These are phyloP conservation scores for Rhinocladiella similis DNA, from an alignment of 2,329 filamentous ascomycete species.

Conservation along the genomic window DNA sequence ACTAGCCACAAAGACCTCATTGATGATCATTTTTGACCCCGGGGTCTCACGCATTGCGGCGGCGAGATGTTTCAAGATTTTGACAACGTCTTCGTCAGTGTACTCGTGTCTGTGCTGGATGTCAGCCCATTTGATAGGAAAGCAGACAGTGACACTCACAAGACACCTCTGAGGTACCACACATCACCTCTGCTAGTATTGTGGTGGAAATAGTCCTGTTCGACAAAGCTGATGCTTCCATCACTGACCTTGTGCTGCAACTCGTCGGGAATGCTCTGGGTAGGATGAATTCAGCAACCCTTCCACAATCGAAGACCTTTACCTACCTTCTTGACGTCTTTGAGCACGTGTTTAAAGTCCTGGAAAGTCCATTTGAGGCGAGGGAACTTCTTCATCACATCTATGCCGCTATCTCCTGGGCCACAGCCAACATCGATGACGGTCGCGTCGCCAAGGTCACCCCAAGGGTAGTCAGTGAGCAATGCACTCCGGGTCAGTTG, in stretches of 20 bases:
- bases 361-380: conserved; percentile 10
- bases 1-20: conserved; percentile 9
- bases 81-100: conserved; percentile 6
- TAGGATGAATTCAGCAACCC: not conserved
- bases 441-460: conserved; percentile 1
- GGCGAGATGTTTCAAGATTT: conserved; percentile 1
- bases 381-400: conserved; percentile 9
- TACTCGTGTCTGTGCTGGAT: conserved; percentile 4
- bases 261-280: conserved; percentile 4
- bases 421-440: conserved; percentile 17
- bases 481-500: conserved; percentile 3
- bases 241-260: not conserved
- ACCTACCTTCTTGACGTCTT: conserved; percentile 5
- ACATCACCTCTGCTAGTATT: conserved; percentile 9
- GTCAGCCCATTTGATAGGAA: not conserved
- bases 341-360: conserved; percentile 4
- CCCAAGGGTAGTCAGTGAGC: conserved; percentile 17
- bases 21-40: conserved; percentile 7
- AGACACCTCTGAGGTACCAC: conserved; percentile 13
- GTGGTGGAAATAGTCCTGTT: conserved; percentile 11
- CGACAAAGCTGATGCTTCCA: conserved; percentile 5
- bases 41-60: conserved; percentile 6
- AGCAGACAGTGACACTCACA: conserved; percentile 1
- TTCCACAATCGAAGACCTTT: not conserved
- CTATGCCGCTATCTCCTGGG: conserved; percentile 12